Conservation (phyloP, 2,329 filamentous ascomycete species). For the Colletotrichum sp. region DNA sequence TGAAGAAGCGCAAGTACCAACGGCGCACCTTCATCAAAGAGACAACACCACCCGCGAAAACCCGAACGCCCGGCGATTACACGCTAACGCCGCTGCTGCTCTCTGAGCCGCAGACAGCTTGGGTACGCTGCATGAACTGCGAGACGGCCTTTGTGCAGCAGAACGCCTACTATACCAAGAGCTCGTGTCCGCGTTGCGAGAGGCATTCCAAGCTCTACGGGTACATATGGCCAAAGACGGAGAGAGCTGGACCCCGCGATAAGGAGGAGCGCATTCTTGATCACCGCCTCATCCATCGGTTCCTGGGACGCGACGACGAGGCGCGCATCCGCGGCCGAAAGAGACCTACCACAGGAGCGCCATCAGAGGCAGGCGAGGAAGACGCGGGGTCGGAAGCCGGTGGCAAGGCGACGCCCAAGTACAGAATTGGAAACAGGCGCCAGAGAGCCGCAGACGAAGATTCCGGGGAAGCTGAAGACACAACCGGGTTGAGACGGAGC, state of each 20-base stretch:
- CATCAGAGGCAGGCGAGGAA: constrained; percentile 1
- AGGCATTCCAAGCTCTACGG: constrained; percentile 96
- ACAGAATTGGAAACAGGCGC: constrained; percentile 16
- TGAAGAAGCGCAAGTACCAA: constrained; percentile 39
- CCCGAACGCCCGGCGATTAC: constrained; percentile 78
- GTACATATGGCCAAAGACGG: constrained; percentile 94
- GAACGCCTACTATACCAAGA: constrained; percentile 85
- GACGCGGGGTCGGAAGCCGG: background rate
- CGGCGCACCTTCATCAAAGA: constrained; percentile 36
- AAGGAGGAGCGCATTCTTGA: constrained; percentile 77
- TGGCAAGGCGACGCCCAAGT: constrained; percentile 1
- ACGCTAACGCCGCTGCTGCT: constrained; percentile 80
- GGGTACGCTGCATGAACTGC: constrained; percentile 91
- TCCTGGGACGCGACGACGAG: constrained; percentile 76
- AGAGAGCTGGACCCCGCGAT: constrained; percentile 77
- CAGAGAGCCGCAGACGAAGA: background rate
- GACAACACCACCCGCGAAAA: constrained; percentile 33
- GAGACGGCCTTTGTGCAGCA: constrained; percentile 82
- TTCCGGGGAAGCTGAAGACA: constrained; percentile 24
- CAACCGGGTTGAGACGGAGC: constrained; percentile 33
- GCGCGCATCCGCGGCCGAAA: constrained; percentile 51
- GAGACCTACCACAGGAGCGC: constrained; percentile 19
- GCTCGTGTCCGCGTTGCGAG: constrained; percentile 90
- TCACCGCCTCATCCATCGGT: constrained; percentile 86
- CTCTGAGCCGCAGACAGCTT: constrained; percentile 75